A percentile compares a stretch with the other conserved stretches of the same genome.
Conservation (phyloP, 768 basidiomycete genomes). For the Lentinus tigrinus region DNA sequence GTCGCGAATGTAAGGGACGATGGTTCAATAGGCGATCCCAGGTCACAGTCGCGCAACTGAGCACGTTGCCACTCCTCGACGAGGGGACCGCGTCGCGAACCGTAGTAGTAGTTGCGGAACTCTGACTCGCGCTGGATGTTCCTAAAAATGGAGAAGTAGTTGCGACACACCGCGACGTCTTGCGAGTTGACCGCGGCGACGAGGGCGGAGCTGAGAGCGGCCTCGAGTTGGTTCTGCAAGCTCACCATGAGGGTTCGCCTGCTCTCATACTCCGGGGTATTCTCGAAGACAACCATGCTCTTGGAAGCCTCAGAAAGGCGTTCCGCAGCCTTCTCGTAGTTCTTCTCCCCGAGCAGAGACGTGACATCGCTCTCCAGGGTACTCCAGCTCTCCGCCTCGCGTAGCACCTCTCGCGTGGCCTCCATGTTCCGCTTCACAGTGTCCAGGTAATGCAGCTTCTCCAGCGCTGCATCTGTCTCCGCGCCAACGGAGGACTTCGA, state of each 20-base stretch:
- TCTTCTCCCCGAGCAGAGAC: constrained; percentile 72
- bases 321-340: constrained; percentile 88
- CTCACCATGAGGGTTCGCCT: constrained; percentile 85
- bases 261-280: constrained; percentile 87
- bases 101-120: constrained; percentile 93
- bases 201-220: constrained; percentile 85
- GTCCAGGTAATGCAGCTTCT: constrained; percentile 79
- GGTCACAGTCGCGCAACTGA: constrained; percentile 51
- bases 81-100: constrained; percentile 66
- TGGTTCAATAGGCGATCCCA: constrained; percentile 21
- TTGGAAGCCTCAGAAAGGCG: constrained; percentile 85
- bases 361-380: constrained; percentile 92
- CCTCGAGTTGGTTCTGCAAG: constrained; percentile 94
- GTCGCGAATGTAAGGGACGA: constrained; percentile 47
- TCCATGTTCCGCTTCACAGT: constrained; percentile 86
- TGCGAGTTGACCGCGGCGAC: constrained; percentile 81
- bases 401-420: constrained; percentile 81
- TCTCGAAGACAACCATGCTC: constrained; percentile 90
- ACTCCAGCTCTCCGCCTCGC: constrained; percentile 96
- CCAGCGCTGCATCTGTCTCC: constrained; percentile 65
- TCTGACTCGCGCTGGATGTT: constrained; percentile 91
- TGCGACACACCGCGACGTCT: constrained; percentile 71
- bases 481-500: constrained; percentile 51
- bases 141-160: constrained; percentile 83
- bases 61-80: constrained; percentile 70